Evolutionary conservation across 2,329 filamentous ascomycete species (phyloP), one percentile per base, ranked within the genome.

Genomic region (Dactylonectria macrodidyma): DNA sequence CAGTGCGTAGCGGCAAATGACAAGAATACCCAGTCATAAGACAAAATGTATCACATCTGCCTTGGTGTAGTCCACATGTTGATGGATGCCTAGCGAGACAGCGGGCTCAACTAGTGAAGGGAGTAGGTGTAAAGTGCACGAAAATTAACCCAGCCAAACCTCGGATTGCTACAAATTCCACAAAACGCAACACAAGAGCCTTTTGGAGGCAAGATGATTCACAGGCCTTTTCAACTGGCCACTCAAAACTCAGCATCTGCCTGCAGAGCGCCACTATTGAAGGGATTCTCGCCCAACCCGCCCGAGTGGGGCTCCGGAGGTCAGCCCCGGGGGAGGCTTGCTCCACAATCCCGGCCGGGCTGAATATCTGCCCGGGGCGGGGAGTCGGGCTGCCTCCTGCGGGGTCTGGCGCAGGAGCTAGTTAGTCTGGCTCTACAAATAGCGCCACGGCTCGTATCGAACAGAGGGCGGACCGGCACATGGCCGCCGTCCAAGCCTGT

Each of bases 401-500:
- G 44, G 47, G 34, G 33, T 33, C 41, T 50, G 26, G 26, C 26
- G 26, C 26, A 30, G 26, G 26, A 30, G 26, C 50, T 34, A 41
- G 47, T 50, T 71, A 66, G 62, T 48, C 36, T 60, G 57, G 64
- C 48, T 58, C 47, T 73, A 58, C 64, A 71, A 62, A 24, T 65
- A 63, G 60, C 48, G 55, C 58, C 52, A 58, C 68, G 63, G 69
- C 51, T 69, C 65, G 72, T 62, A 69, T 73, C 67, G 66, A 16
- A 67, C 56, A 44, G 59, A 55, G 26, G 26, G 62, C 71, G 70
- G 71, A 65, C 69, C 71, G 73, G 69, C 70, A 72, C 72, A 67
- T 70, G 64, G 67, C 44, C 61, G 41, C 26, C 51, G 46, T 51
- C 54, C 24, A 16, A 52, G 41, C n/a, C 36, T 62, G 36, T 22